Percentiles rank a stretch among this genome's conserved stretches.
Evolutionary conservation across 1,284 basidiomycete genomes (phyloP).

Genomic region (Rhizoctonia solani): DNA sequence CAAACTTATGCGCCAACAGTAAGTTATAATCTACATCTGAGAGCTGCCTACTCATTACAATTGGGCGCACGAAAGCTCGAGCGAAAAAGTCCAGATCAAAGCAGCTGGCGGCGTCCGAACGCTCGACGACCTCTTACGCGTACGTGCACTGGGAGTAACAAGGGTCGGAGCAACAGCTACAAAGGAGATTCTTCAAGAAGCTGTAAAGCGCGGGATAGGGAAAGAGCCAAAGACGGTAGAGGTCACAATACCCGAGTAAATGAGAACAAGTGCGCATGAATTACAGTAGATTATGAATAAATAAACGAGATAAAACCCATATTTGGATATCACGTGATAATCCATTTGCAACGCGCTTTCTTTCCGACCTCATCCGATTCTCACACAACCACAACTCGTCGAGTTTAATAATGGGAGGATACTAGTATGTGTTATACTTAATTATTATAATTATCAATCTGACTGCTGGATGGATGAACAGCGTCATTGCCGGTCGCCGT

Average conservation of each 20-base stretch:
- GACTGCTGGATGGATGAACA: no score
- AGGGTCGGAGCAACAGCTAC: slow-evolving; percentile 40
- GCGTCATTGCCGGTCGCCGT: slow-evolving; percentile 71
- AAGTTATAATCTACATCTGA: neutral
- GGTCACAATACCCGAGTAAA: slow-evolving; percentile 11
- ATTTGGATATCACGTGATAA: slow-evolving; percentile 14
- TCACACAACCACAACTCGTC: neutral
- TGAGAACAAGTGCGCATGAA: neutral
- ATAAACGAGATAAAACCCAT: no score
- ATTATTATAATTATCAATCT: no score
- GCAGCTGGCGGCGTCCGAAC: slow-evolving; percentile 40
- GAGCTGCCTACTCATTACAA: neutral
- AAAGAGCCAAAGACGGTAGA: slow-evolving; percentile 33
- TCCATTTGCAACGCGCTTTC: slow-evolving; percentile 15
- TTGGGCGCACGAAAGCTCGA: slow-evolving; percentile 1
- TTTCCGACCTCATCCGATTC: slow-evolving; percentile 15
- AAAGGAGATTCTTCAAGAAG: slow-evolving; percentile 40
- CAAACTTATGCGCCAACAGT: slow-evolving; percentile 40
- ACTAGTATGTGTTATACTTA: slow-evolving; percentile 2
- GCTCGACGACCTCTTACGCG: slow-evolving; percentile 40
- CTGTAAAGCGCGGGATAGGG: slow-evolving; percentile 39
- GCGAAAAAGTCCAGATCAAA: slow-evolving; percentile 38
- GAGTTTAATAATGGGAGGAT: neutral
- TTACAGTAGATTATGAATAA: no score
- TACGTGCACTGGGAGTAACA: slow-evolving; percentile 39